phyloP scores from a whole-genome alignment of 495 filamentous ascomycete species.

The Xylaria flabelliformis region DNA sequence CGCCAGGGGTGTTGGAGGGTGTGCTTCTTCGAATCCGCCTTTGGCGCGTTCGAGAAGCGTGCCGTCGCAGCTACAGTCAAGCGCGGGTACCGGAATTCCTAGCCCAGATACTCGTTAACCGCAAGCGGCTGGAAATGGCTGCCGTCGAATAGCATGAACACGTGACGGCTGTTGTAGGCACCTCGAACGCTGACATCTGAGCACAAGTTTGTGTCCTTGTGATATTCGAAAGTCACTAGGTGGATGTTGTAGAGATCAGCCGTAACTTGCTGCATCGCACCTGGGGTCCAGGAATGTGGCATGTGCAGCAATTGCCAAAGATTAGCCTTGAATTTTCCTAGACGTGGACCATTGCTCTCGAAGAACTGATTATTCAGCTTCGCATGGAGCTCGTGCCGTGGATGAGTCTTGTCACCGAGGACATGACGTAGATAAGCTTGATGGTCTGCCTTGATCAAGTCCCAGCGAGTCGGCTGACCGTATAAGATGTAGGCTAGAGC shows the following conservation, averaged over 20 bases:
- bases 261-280: constrained; percentile 34
- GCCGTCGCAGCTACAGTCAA: constrained; percentile 29
- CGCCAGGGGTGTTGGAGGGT: constrained; percentile 24
- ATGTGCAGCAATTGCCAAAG: constrained; percentile 36
- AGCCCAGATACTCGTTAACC: constrained; percentile 34
- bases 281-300: constrained; percentile 32
- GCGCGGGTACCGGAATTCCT: constrained; percentile 39
- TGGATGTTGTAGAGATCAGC: constrained; percentile 37
- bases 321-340: constrained; percentile 22
- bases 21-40: constrained; percentile 6
- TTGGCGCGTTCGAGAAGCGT: constrained; percentile 14
- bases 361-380: constrained; percentile 22
- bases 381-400: constrained; percentile 32
- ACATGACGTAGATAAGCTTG: constrained; percentile 29
- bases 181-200: constrained; percentile 29
- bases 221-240: constrained; percentile 36
- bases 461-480: constrained; percentile 33
- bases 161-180: constrained; percentile 38
- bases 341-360: neutral
- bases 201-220: neutral
- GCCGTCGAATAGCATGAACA: constrained; percentile 35
- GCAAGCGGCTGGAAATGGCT: constrained; percentile 38
- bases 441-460: constrained; percentile 42
- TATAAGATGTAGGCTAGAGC: constrained; percentile 19
- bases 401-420: constrained; percentile 30